phyloP scores from a whole-genome alignment of 805 yeast genomes.

The Priceomyces carsonii region DNA sequence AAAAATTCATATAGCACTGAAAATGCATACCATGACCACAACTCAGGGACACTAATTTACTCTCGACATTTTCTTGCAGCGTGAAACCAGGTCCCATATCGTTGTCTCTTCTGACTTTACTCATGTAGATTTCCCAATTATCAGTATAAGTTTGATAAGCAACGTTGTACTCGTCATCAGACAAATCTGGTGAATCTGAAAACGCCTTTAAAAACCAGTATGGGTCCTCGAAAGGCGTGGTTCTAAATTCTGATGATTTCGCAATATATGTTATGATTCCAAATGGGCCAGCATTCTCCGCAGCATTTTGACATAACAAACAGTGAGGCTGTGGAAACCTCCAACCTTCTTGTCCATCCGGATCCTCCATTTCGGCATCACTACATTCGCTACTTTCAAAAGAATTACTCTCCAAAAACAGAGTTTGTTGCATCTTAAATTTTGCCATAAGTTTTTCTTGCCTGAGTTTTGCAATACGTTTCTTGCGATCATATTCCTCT shows the following conservation, averaged over 20 bases:
- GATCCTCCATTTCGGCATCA: conserved; percentile 46
- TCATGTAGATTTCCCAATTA: conserved; percentile 41
- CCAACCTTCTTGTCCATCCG: conserved; percentile 48
- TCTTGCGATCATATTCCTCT: conserved; percentile 57
- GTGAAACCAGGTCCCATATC: conserved; percentile 78
- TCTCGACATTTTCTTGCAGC: conserved; percentile 33
- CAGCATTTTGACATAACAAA: conserved; percentile 78
- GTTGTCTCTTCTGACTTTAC: conserved; percentile 31
- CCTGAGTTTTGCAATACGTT: conserved; percentile 66
- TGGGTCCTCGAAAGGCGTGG: conserved; percentile 60
- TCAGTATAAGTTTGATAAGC: conserved; percentile 20
- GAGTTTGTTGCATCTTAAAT: conserved; percentile 75
- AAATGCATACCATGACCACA: conserved; percentile 96
- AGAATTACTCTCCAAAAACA: conserved; percentile 60
- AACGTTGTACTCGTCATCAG: conserved; percentile 29
- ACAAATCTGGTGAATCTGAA: conserved; percentile 45
- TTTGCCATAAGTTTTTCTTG: conserved; percentile 73
- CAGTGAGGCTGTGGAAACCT: conserved; percentile 73
- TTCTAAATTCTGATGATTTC: conserved; percentile 59
- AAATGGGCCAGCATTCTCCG: conserved; percentile 62
- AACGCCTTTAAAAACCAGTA: conserved; percentile 70
- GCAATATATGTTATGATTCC: conserved; percentile 71
- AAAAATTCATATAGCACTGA: conserved; percentile 67
- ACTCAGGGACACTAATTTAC: conserved; percentile 58
- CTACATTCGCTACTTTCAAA: conserved; percentile 27